Evolutionary conservation across 2,329 filamentous ascomycete genomes (phyloP), one percentile per base, ranked within the genome.

Genomic region (Macrophomina tecta): DNA sequence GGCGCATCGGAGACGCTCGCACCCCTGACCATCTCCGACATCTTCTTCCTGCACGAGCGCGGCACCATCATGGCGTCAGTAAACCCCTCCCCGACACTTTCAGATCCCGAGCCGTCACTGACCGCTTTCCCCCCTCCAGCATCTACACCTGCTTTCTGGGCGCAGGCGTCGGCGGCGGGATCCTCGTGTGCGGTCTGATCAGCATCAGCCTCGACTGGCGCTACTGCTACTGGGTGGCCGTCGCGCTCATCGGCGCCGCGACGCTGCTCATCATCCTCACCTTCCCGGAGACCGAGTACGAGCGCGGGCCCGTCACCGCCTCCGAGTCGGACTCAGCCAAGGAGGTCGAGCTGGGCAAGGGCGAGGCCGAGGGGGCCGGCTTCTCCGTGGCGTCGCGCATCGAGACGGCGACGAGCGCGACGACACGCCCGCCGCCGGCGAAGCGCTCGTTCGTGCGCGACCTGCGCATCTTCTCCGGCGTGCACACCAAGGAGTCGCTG

Each of bases 1-100:
- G 86, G 85, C 1, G 82, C 84, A 7, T 85, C 82, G 1, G 85
- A 88, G 68, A 77, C 74, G 68, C 68, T 80, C 4, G 77, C 82
- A 1, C 84, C 84, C 0, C 76, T 85, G 7, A 85, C 83, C 0
- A 85, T 87, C 53, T 77, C 84, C 2, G 85, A 87, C 69, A 74
- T 87, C 36, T 87, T 87, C 74, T 87, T 86, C 72, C 75, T 87
- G 16, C 85, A 88, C 68, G 83, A 88, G 70, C 78, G 86, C 62
- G 85, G 84, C 1, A 74, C 78, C 1, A 75, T 84, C 48, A 87
- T 86, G 82, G 81, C 83, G 69, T 81, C 72, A 70, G 80, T 76
- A 5, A 16, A 8, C 8, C 36, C 3, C 28, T 4, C 23, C 1
- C 16, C 4, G 6, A 12, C 6, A 66, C 34, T 67, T 2, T n/a